phyloP scores from a whole-genome alignment of 129 eudicot species.

The Glebionis coronaria region DNA sequence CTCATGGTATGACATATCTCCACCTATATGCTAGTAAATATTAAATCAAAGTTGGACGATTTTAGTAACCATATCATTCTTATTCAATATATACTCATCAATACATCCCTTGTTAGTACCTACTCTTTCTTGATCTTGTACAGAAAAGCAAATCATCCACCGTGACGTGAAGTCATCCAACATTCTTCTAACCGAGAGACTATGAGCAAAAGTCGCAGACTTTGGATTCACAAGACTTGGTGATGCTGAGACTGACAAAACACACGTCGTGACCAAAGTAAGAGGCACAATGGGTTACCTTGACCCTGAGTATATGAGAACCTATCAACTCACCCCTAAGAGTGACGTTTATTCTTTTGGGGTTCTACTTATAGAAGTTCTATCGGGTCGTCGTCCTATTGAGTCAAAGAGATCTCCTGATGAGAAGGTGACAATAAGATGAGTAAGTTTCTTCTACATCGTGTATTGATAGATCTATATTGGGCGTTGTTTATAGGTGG shows the following conservation, averaged over 20 bases:
- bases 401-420: conserved; percentile 60
- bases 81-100: no score
- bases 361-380: conserved; percentile 66
- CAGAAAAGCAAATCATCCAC: conserved; percentile 95
- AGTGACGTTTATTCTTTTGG: conserved; percentile 96
- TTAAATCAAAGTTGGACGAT: not conserved
- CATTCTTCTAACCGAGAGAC: conserved; percentile 75
- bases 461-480: not conserved
- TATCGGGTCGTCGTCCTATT: conserved; percentile 95
- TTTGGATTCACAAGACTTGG: conserved; percentile 93
- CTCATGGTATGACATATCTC: conserved; percentile 90
- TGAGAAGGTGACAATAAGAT: conserved; percentile 77
- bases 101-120: not conserved
- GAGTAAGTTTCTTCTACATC: conserved; percentile 54
- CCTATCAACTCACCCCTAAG: conserved; percentile 82
- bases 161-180: conserved; percentile 96
- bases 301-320: conserved; percentile 97
- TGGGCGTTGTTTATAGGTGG: no score
- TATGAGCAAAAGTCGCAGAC: conserved; percentile 89
- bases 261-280: conserved; percentile 76
- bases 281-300: conserved; percentile 97
- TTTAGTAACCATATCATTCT: no score
- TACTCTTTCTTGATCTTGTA: conserved; percentile 15
- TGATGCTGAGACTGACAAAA: conserved; percentile 53
- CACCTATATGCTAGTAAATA: conserved; percentile 73